These are phyloP conservation scores for Lepidium didymum DNA, from an alignment of 345 rosid species.

Conservation along the genomic window DNA sequence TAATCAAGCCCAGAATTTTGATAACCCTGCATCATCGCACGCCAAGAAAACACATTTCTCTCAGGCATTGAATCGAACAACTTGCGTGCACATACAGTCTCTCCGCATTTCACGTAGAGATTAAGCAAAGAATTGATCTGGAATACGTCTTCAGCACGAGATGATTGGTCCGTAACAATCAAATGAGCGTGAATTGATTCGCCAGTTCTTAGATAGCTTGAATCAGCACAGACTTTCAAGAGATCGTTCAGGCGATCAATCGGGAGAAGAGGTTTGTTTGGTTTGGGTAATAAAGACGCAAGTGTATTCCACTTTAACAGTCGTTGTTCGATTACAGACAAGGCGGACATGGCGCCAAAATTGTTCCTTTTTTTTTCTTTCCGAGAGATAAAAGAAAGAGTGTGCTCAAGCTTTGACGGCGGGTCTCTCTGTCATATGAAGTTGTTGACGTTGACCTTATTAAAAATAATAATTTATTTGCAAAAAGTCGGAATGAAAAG, in stretches of 20 bases:
- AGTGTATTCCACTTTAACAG: not conserved
- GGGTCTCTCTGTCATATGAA: not conserved
- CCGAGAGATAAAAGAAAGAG: not conserved
- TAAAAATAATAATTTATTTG: no score
- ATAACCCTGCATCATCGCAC: conserved; percentile 70
- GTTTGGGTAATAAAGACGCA: conserved; percentile 1
- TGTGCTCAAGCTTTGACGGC: not conserved
- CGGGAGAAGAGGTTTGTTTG: not conserved
- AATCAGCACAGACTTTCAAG: conserved; percentile 45
- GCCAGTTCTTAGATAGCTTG: conserved; percentile 36
- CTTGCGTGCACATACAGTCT: conserved; percentile 38
- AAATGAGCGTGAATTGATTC: conserved; percentile 57
- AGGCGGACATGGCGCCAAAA: conserved; percentile 16
- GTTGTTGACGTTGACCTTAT: no score
- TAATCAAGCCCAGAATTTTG: conserved; percentile 37
- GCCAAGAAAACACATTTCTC: conserved; percentile 64
- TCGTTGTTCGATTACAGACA: conserved; percentile 16
- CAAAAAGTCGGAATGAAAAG: no score
- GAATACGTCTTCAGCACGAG: not conserved
- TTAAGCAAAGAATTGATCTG: conserved; percentile 47
- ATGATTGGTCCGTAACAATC: conserved; percentile 23
- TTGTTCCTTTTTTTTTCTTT: not conserved
- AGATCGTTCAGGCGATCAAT: conserved; percentile 30
- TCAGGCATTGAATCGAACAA: conserved; percentile 56
- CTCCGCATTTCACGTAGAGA: conserved; percentile 48